Evolutionary conservation across 306 rosid genomes (phyloP), one percentile per base, ranked within the genome.

Genomic region (Luffa aegyptiaca): DNA sequence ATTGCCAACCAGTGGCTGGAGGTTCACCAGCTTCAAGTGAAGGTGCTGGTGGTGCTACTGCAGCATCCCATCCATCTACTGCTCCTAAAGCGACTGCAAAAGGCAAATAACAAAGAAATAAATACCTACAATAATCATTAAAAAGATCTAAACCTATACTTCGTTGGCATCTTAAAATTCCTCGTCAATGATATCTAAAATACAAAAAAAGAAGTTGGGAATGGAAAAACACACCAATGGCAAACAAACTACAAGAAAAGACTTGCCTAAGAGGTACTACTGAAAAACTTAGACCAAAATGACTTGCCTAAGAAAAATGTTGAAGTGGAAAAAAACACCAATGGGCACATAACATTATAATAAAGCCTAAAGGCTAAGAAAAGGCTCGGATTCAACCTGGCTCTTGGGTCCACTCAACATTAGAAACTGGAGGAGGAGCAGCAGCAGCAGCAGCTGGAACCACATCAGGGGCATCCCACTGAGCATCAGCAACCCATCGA

Each of bases 41-140:
- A 58, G 82, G 68, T 41, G 86, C 36, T 20, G 87, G 48, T 35
- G 85, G 82, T 20, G 84, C 75, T 48, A 5, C 20, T 3, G 82
- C 83, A 7, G 59, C 53, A 36, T 84, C 89, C 89, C 89, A 86
- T 10, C 82, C 89, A 1, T 84, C 87, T 2, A 59, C 75, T 0
- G 57, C 35, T 48, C 66, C 66, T 9, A 42, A 9, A 56, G 81
- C 65, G 16, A 18, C 88, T 77, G 71, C 68, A 42, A 18, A 57
- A 1, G 4, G 33, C 35, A 20, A 57, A 52, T 13, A 4, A 57
- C 5, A 57, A 6, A 6, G 2, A 6, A 10, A 44, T 2, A 51
- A 83, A 77, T 20, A 59, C 11, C 36, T 14, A 59, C 36, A 9
- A 9, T 58, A 18, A 70, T 5, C 21, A 13, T 13, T 1, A 26